Percentiles rank a stretch among this genome's conserved stretches.
Conservation (phyloP, 495 filamentous ascomycete species). For the Penicillium alfredii region DNA sequence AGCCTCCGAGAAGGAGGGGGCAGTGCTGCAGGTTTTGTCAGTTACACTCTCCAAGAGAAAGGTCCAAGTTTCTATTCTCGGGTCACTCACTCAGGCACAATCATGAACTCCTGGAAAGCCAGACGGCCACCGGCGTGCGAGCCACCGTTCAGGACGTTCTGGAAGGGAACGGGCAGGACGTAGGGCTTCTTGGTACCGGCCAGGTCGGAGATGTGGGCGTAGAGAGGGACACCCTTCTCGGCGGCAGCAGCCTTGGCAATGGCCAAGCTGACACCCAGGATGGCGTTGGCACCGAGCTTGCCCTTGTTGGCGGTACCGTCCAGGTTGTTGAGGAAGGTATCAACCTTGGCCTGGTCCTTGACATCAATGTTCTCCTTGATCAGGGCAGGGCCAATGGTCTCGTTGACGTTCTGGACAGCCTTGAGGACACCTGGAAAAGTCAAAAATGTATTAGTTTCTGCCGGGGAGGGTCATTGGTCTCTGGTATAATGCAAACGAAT, state of each 20-base stretch:
- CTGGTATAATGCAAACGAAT: not conserved
- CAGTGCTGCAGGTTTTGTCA: constrained; percentile 38
- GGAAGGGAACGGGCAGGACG: constrained; percentile 97
- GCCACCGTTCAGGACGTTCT: constrained; percentile 99
- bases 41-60: no score
- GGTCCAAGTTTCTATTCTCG: not conserved
- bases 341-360: constrained; percentile 91
- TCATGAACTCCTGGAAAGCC: constrained; percentile 99
- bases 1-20: constrained; percentile 87
- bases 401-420: constrained; percentile 96
- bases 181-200: constrained; percentile 99
- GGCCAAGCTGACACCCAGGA: constrained; percentile 92
- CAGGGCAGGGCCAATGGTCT: constrained; percentile 79
- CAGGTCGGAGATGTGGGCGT: constrained; percentile 96
- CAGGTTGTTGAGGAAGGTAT: constrained; percentile 91
- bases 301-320: constrained; percentile 97
- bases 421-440: constrained; percentile 66
- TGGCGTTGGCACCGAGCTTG: constrained; percentile 97
- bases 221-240: constrained; percentile 97
- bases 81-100: constrained; percentile 74
- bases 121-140: constrained; percentile 98
- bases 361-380: constrained; percentile 93
- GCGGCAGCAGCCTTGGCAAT: constrained; percentile 97
- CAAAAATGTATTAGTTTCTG: constrained; percentile 12
- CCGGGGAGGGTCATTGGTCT: no score